These are phyloP conservation scores for Desmodesmus armatus DNA, from an alignment of 139 green algal species.

Conservation along the genomic window DNA sequence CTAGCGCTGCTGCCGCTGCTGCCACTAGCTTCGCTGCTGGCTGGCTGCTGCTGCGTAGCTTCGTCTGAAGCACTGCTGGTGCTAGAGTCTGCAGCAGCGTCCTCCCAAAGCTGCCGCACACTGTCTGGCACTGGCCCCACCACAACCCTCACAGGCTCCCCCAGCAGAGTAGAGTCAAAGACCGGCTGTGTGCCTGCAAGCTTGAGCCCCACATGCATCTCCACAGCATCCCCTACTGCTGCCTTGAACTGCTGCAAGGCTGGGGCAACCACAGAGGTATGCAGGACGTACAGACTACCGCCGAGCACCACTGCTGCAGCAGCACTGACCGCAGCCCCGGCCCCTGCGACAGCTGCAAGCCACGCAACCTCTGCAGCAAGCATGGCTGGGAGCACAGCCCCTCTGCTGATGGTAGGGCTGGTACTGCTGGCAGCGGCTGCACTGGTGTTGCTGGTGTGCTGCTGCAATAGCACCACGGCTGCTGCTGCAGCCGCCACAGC, in stretches of 20 bases:
- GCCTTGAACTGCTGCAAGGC: not conserved
- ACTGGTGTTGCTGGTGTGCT: not conserved
- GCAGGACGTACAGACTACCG: not conserved
- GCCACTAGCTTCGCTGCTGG: not conserved
- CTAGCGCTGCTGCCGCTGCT: not conserved
- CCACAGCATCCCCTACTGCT: not conserved
- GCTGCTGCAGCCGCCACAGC: not conserved
- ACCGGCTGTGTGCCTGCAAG: not conserved
- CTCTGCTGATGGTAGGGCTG: not conserved
- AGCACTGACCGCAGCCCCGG: not conserved
- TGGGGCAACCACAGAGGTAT: slow-evolving; percentile 4
- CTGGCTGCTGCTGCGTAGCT: not conserved
- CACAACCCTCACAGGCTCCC: not conserved
- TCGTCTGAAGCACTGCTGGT: too few relatives aligned
- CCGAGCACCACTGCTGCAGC: not conserved
- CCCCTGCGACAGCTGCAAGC: not conserved
- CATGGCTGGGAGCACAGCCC: not conserved
- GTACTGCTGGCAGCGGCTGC: not conserved
- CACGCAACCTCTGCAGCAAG: slow-evolving; percentile 16
- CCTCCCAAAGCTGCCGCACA: not conserved
- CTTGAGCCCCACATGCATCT: slow-evolving; percentile 4
- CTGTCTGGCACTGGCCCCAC: not conserved
- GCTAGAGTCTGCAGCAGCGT: not conserved
- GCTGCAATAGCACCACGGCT: not conserved
- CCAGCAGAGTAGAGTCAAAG: not conserved